phyloP scores from a whole-genome alignment of 768 basidiomycete species.

The Leccinum aurantiacum region DNA sequence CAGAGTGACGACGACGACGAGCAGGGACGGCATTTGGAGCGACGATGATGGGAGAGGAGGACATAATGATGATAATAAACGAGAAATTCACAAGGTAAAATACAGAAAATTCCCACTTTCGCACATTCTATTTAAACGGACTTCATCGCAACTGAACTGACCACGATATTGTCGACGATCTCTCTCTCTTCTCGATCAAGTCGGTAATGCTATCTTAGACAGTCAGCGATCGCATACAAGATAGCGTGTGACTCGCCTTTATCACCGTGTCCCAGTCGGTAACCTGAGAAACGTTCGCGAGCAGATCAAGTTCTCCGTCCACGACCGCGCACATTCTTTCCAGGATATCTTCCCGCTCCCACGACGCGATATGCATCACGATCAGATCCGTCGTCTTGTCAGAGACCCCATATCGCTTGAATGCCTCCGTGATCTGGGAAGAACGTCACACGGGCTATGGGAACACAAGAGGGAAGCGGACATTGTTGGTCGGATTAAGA shows the following conservation, averaged over 20 bases:
- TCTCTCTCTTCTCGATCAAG: slow-evolving; percentile 48
- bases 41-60: slow-evolving; percentile 10
- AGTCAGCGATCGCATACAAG: background rate
- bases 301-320: slow-evolving; percentile 50
- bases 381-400: slow-evolving; percentile 62
- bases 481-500: slow-evolving; percentile 72
- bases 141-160: slow-evolving; percentile 83
- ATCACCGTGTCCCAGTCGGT: slow-evolving; percentile 76
- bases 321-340: slow-evolving; percentile 58
- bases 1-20: slow-evolving; percentile 66
- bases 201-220: slow-evolving; percentile 59
- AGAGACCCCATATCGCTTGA: slow-evolving; percentile 83
- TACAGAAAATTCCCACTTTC: too few relatives aligned
- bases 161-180: slow-evolving; percentile 63
- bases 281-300: slow-evolving; percentile 43
- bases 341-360: slow-evolving; percentile 43
- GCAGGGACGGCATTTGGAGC: slow-evolving; percentile 9
- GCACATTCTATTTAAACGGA: background rate
- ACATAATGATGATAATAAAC: background rate
- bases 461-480: too few relatives aligned
- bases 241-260: slow-evolving; percentile 51
- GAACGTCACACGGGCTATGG: background rate
- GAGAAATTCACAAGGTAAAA: too few relatives aligned
- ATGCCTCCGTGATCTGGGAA: slow-evolving; percentile 79
- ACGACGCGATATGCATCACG: slow-evolving; percentile 63